Evolutionary conservation across 495 filamentous ascomycete species (phyloP).

Genomic region (Trichoderma erinaceum): DNA sequence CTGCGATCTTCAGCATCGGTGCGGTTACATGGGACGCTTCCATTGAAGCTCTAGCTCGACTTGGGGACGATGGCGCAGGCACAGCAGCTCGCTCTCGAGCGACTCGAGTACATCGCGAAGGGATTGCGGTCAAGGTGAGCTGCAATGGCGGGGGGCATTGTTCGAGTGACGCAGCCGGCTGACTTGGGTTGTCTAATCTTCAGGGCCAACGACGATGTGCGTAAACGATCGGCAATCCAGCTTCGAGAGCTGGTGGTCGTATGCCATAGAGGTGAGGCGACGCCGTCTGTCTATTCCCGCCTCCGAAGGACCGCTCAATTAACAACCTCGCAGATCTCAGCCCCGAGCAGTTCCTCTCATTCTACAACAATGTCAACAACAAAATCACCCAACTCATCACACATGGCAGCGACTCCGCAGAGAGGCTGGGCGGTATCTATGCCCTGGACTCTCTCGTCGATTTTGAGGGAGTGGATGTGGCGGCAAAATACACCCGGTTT

Average conservation of each 20-base stretch:
- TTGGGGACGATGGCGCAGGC: constrained; percentile 28
- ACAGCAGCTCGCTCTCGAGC: constrained; percentile 30
- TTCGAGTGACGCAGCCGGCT: not conserved
- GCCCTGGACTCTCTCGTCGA: constrained; percentile 90
- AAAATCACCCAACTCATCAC: constrained; percentile 70
- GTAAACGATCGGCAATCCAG: constrained; percentile 27
- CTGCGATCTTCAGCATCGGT: not conserved
- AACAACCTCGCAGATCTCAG: constrained; percentile 56
- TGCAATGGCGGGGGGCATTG: not conserved
- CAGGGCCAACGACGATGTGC: constrained; percentile 29
- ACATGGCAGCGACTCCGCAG: constrained; percentile 75
- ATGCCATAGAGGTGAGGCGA: constrained; percentile 29
- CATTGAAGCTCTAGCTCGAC: not conserved
- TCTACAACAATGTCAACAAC: constrained; percentile 71
- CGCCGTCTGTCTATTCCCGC: not conserved
- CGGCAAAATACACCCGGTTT: constrained; percentile 89
- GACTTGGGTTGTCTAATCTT: constrained; percentile 1
- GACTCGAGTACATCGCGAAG: constrained; percentile 28
- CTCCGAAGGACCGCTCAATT: constrained; percentile 14
- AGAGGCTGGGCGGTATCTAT: constrained; percentile 83
- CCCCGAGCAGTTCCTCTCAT: constrained; percentile 68
- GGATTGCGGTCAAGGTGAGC: constrained; percentile 32
- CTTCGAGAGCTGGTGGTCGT: constrained; percentile 30
- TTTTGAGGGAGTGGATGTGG: constrained; percentile 90
- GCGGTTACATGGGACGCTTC: constrained; percentile 10